Evolutionary conservation across 768 basidiomycete species (phyloP), one percentile per base, ranked within the genome.

Genomic region (Lentinula sp.): DNA sequence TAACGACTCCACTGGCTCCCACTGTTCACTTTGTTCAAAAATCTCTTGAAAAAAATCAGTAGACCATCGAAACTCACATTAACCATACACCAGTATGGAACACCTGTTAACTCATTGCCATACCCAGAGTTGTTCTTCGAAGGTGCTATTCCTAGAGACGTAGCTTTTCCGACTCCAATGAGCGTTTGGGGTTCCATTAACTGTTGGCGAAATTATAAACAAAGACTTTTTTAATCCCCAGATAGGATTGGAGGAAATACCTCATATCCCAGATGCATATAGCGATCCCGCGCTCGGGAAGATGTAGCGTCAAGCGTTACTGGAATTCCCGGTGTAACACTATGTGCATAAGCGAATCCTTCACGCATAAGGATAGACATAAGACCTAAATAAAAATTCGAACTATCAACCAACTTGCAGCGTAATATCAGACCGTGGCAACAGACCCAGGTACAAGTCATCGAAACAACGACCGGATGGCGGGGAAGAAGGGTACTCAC

Each of bases 41-140:
- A 51, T 32, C 4, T 10, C 18, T 13, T 49, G 9, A 49, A 13
- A 20, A 49, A 49, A 20, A 32, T 20, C 10, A 4, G 48, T 20
- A 49, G 20, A 10, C 10, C 2, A 51, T 0, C 20, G 13, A 28
- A 35, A 41, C 56, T 32, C 42, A 57, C 56, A 35, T 57, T 57
- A 5, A 57, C 56, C 56, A 57, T 57, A 57, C 56, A 57, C 41
- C 45, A 57, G n/a, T 43, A 43, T 42, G 56, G 56, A n/a, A 57
- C 56, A 5, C 56, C 56, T 35, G 41, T 46, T n/a, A 57, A 15
- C 36, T 57, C 45, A 4, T 6, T 23, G 39, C 23, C n/a, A 15
- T n/a, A 6, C 12, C 32, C 28, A 32, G 2, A 28, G 12, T 43
- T 32, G 10, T 57, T 20, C 15, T 42, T 35, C 23, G 28, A 15